Conservation (phyloP, 1,139 yeast species). For the Nakaseomyces uthaithaninus region DNA sequence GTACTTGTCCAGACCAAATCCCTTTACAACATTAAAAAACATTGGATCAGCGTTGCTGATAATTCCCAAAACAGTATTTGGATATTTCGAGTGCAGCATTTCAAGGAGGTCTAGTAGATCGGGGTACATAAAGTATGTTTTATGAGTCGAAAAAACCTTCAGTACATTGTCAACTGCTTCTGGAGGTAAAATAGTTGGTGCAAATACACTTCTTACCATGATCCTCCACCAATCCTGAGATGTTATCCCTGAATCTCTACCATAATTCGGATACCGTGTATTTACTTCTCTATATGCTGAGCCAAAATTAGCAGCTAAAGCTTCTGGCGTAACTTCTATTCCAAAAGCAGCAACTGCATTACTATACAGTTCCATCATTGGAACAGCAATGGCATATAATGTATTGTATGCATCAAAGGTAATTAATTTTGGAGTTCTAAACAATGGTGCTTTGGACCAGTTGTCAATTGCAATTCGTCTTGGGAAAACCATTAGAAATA, state of each 20-base stretch:
- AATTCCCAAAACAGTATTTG: slow-evolving; percentile 37
- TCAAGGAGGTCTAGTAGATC: slow-evolving; percentile 47
- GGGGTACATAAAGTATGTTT: slow-evolving; percentile 46
- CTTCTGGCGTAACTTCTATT: slow-evolving; percentile 33
- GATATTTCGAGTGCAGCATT: slow-evolving; percentile 31
- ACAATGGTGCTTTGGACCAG: slow-evolving; percentile 8
- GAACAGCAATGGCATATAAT: slow-evolving; percentile 47
- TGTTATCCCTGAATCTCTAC: slow-evolving; percentile 35
- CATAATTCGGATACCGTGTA: slow-evolving; percentile 50
- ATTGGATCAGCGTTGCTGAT: slow-evolving; percentile 57
- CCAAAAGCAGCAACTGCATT: slow-evolving; percentile 41
- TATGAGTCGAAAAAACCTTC: slow-evolving; percentile 39
- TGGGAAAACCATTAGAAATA: slow-evolving; percentile 15
- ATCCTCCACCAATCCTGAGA: slow-evolving; percentile 54
- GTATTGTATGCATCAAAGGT: slow-evolving; percentile 67
- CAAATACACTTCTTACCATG: slow-evolving; percentile 40
- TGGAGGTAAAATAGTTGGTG: slow-evolving; percentile 26
- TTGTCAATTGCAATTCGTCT: slow-evolving; percentile 13
- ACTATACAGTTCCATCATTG: slow-evolving; percentile 47
- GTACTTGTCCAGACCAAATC: slow-evolving; percentile 37
- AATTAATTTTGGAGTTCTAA: slow-evolving; percentile 39
- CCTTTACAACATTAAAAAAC: slow-evolving; percentile 38
- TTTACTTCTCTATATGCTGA: slow-evolving; percentile 29
- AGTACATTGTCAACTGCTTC: slow-evolving; percentile 37
- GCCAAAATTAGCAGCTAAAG: slow-evolving; percentile 29